Evolutionary conservation across 106 monocot species (phyloP).

Genomic region (Phalaenopsis aphrodite): DNA sequence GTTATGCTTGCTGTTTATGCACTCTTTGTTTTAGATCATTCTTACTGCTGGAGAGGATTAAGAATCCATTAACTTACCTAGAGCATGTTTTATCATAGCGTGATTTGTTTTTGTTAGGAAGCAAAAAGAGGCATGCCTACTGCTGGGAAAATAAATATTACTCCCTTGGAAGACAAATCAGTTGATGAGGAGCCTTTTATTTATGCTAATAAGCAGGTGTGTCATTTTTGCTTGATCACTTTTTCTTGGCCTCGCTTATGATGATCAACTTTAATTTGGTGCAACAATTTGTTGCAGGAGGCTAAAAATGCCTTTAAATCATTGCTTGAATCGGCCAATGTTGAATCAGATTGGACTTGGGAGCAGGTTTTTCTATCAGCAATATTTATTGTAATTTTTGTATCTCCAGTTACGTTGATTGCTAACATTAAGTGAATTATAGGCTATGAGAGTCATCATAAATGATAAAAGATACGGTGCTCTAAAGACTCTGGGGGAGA

Average conservation of each 20-base stretch:
- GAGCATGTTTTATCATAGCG: neutral
- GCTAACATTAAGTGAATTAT: constrained; percentile 5
- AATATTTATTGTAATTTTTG: neutral
- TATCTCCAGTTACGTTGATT: neutral
- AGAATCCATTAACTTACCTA: neutral
- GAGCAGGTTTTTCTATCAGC: constrained; percentile 49
- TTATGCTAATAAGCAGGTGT: constrained; percentile 92
- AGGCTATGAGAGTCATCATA: constrained; percentile 91
- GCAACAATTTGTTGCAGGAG: constrained; percentile 42
- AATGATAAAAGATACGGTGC: constrained; percentile 97
- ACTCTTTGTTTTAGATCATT: neutral
- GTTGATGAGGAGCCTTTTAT: constrained; percentile 65
- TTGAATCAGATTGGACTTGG: constrained; percentile 96
- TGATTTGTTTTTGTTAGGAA: constrained; percentile 39
- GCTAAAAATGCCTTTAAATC: constrained; percentile 95
- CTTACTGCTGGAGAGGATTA: neutral
- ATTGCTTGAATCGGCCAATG: constrained; percentile 83
- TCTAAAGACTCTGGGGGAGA: constrained; percentile 88
- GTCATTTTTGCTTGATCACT: neutral
- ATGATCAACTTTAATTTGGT: neutral
- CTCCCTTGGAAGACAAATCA: constrained; percentile 65
- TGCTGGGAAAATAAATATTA: constrained; percentile 56
- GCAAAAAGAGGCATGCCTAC: constrained; percentile 52
- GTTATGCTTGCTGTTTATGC: neutral
- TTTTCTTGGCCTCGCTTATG: neutral